phyloP scores from a whole-genome alignment of 768 basidiomycete genomes.

The Trametes cinnabarina region DNA sequence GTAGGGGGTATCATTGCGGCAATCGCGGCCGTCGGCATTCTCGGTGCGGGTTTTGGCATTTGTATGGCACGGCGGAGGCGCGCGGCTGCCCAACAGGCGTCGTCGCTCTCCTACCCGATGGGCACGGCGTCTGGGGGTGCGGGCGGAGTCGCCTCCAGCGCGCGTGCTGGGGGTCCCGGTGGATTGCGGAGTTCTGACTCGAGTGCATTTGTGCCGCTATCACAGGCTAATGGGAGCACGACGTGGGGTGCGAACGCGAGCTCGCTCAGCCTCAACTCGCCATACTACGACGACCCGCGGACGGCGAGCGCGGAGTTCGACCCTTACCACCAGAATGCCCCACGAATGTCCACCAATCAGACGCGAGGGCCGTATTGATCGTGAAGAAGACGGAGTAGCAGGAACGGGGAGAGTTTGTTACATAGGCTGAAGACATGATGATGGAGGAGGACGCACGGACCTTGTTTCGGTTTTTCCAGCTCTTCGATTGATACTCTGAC shows the following conservation, averaged over 20 bases:
- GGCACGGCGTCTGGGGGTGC: conserved; percentile 31
- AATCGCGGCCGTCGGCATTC: conserved; percentile 48
- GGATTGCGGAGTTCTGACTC: conserved; percentile 55
- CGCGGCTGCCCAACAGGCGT: conserved; percentile 29
- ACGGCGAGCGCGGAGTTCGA: conserved; percentile 36
- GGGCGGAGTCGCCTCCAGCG: conserved; percentile 22
- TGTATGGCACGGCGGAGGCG: conserved; percentile 51
- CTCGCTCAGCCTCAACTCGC: conserved; percentile 42
- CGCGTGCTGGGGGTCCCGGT: conserved; percentile 23
- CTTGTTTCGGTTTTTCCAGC: conserved; percentile 11
- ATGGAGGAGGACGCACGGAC: conserved; percentile 19
- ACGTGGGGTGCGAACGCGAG: conserved; percentile 55
- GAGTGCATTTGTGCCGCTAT: conserved; percentile 70
- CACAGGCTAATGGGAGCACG: conserved; percentile 56
- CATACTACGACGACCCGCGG: conserved; percentile 36
- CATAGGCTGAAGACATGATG: background rate
- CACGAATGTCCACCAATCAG: conserved; percentile 27
- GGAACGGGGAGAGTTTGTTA: background rate
- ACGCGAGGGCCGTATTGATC: conserved; percentile 15
- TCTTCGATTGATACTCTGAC: background rate
- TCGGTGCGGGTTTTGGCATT: conserved; percentile 55
- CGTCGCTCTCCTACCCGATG: conserved; percentile 40
- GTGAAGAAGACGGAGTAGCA: background rate
- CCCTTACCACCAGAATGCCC: conserved; percentile 33
- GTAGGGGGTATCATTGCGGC: conserved; percentile 52